Base-by-base conservation (phyloP, 169 alveolate species). In the Eimeria sp. region DNA sequence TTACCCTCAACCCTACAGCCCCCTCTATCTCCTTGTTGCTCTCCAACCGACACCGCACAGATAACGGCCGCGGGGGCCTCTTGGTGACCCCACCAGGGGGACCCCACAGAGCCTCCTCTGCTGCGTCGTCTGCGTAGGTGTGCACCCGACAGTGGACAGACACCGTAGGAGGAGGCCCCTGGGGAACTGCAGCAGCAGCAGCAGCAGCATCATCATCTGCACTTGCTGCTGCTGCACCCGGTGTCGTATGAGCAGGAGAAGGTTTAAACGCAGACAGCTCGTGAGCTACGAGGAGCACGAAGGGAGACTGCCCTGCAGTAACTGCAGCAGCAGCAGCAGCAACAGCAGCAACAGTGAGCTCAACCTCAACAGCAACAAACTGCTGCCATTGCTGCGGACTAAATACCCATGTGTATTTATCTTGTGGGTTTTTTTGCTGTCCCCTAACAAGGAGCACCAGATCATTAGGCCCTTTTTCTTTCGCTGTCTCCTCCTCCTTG, bases 271-370 rank as follows among this genome's bases (percentile, higher is more conserved):
- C 49, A 25, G 73, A 82, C 72, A 82, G 47, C 0, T 7, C 49
- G 73, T 82, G 90, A 6, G 54, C 73, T n/a, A 82, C 73, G 3
- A 25, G 73, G 25, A 82, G 90, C 73, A 18, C 90, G 30, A 82
- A 43, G 20, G 90, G 90, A 40, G 90, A 16, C 25, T 27, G 45
- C 4, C 90, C 75, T 25, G 14, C 73, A 7, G 45, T 73, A 51
- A 54, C 54, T 10, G 57, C 45, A 40, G 90, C 90, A n/a, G 72
- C 90, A 40, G 90, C 90, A 49, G 90, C 67, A 40, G 90, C 90
- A 9, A 73, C 90, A n/a, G 73, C 72, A 11, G 90, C 73, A n/a
- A 34, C 27, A 27, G 90, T 18, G 49, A 82, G 47, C 72, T 82
- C 90, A 6, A 82, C 14, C 57, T 82, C 72, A 34, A 82, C 73